A percentile compares a stretch with the other conserved stretches of the same genome.
Evolutionary conservation across 1,139 yeast species (phyloP).

Genomic region (Yamadazyma aaseri): DNA sequence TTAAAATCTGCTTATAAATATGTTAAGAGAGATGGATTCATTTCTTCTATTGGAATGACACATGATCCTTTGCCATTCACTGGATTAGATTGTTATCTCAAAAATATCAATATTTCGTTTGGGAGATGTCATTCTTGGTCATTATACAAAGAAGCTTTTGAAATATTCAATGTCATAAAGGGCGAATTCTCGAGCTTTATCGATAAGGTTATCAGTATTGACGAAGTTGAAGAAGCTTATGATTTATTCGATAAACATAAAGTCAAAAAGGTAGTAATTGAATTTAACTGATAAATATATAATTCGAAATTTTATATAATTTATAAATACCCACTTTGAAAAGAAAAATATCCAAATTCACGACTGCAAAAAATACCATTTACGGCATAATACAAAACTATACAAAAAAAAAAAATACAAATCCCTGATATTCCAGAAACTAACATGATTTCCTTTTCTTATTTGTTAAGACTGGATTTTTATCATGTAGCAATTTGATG

Average conservation of each 20-base stretch:
- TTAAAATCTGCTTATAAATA: slow-evolving; percentile 50
- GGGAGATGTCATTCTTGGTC: slow-evolving; percentile 68
- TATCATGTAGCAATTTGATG: slow-evolving; percentile 44
- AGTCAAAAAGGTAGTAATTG: slow-evolving; percentile 57
- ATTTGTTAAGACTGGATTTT: too few species aligned
- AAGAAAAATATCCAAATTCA: too few species aligned
- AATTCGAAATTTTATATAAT: too few species aligned
- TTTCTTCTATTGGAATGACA: slow-evolving; percentile 62
- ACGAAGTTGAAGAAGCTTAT: slow-evolving; percentile 48
- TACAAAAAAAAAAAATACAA: too few species aligned
- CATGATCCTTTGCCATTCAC: slow-evolving; percentile 58
- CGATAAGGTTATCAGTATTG: slow-evolving; percentile 44
- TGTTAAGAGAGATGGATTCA: slow-evolving; percentile 59
- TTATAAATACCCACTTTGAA: too few species aligned
- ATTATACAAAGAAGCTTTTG: slow-evolving; percentile 52
- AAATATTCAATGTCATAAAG: slow-evolving; percentile 45
- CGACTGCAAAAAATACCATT: too few species aligned
- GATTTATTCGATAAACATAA: slow-evolving; percentile 52
- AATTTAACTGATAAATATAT: slow-evolving; percentile 10
- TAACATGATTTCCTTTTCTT: too few species aligned
- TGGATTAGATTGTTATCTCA: slow-evolving; percentile 58
- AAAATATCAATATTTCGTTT: slow-evolving; percentile 57
- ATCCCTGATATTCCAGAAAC: too few species aligned
- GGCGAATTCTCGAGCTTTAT: slow-evolving; percentile 47
- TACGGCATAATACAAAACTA: too few species aligned